Evolutionary conservation across 2,329 filamentous ascomycete genomes (phyloP), one percentile per base, ranked within the genome.

Genomic region (Cryphonectria parasitica): DNA sequence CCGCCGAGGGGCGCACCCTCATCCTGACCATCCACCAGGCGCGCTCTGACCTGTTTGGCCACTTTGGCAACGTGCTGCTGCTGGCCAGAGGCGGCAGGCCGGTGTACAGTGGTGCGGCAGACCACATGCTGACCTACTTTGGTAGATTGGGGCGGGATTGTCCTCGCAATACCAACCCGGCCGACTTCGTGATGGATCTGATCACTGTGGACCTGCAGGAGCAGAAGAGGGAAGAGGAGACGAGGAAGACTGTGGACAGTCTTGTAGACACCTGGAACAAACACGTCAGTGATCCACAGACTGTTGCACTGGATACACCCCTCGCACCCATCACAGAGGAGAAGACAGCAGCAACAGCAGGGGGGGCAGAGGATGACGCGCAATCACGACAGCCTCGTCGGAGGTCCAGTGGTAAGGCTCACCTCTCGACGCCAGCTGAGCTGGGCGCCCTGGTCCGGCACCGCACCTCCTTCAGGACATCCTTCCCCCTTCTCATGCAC

Each of bases 21-120:
- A 88, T 94, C 60, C 83, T 93, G n/a, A 94, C 91, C 0, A 93
- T 94, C 49, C 92, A 94, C 70, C 92, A 94, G 77, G 90, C 91
- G 0, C 88, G 92, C 2, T 93, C 91, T 0, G 90, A 94, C 73
- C 79, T 94, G 0, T 94, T 94, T 76, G 82, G 83, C 28, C 87
- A 90, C 72, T 94, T 94, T 76, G 91, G 91, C 0, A 92, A 90
- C 69, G 84, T 94, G 0, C 80, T 94, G 1, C 85, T 94, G 0
- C 84, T 94, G 1, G 90, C 92, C 0, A 84, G 91, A 22, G 92
- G 91, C 0, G 92, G 92, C 0, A 85, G 86, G 34, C 86, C 90
- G 0, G 89, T 91, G 0, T 94, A 92, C 74, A 86, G 90, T 0
- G 92, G 92, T 0, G 81, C 85, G 2, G 90, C 89, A 0, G 80